phyloP scores from a whole-genome alignment of 352 stramenopile genomes.

The Halophytophthora polymorphica region DNA sequence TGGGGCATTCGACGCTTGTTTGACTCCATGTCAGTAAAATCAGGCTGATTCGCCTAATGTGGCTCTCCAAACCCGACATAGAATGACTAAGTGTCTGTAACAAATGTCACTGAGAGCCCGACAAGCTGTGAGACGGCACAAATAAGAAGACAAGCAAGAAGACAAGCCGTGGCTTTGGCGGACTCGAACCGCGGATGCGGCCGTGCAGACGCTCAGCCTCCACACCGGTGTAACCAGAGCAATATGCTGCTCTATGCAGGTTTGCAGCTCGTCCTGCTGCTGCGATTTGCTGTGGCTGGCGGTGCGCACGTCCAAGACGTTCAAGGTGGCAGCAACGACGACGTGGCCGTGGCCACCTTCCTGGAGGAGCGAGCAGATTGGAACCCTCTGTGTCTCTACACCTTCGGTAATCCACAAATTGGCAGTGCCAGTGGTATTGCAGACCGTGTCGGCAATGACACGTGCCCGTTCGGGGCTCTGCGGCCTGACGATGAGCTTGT shows the following conservation, averaged over 20 bases:
- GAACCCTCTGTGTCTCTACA: constrained; percentile 37
- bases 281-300: constrained; percentile 2
- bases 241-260: background rate
- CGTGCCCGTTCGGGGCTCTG: constrained; percentile 65
- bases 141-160: background rate
- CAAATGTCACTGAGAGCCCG: too few relatives aligned
- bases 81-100: too few relatives aligned
- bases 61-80: too few relatives aligned
- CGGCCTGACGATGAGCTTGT: constrained; percentile 49
- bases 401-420: constrained; percentile 21
- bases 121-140: too few relatives aligned
- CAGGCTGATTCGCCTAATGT: background rate
- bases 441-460: constrained; percentile 15
- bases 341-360: constrained; percentile 19
- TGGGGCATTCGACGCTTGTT: too few relatives aligned
- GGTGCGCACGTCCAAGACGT: background rate
- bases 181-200: background rate
- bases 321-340: background rate
- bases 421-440: constrained; percentile 1
- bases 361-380: constrained; percentile 16
- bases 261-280: constrained; percentile 8
- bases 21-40: too few relatives aligned
- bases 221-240: background rate
- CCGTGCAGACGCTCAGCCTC: too few relatives aligned
- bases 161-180: constrained; percentile 9